Conservation (phyloP, 2,329 filamentous ascomycete species). For the Aspergillus sp. region DNA sequence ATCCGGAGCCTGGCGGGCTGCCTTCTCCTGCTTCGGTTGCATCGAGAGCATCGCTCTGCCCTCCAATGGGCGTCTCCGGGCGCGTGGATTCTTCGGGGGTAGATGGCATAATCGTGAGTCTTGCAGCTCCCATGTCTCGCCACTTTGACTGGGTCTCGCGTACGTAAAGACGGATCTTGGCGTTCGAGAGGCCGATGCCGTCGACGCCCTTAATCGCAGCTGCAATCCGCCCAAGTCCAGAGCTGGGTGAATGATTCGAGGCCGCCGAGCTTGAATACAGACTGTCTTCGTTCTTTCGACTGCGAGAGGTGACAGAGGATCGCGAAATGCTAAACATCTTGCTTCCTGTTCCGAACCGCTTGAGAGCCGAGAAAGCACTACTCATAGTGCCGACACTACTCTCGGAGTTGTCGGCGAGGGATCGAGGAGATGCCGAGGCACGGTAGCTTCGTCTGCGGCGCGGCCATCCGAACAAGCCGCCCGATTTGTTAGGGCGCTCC, state of each 20-base stretch:
- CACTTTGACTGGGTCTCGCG: constrained; percentile 76
- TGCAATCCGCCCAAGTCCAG: constrained; percentile 53
- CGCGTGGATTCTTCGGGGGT: constrained; percentile 28
- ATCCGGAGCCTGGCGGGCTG: constrained; percentile 28
- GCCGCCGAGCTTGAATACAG: constrained; percentile 59
- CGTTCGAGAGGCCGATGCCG: constrained; percentile 66
- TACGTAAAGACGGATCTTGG: constrained; percentile 83
- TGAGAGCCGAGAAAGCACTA: constrained; percentile 75
- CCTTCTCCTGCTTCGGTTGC: constrained; percentile 21
- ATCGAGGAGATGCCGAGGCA: constrained; percentile 56
- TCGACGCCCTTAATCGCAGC: constrained; percentile 53
- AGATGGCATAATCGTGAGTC: constrained; percentile 74
- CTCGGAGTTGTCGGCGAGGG: constrained; percentile 64
- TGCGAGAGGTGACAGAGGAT: constrained; percentile 67
- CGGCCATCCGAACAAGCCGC: constrained; percentile 53
- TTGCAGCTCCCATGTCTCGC: constrained; percentile 85
- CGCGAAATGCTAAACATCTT: constrained; percentile 80
- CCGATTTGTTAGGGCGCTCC: constrained; percentile 45
- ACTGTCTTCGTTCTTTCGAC: constrained; percentile 51
- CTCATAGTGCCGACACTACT: constrained; percentile 75
- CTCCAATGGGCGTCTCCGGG: constrained; percentile 50
- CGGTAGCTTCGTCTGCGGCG: constrained; percentile 55
- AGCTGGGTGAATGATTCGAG: constrained; percentile 53
- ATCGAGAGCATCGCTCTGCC: constrained; percentile 38
- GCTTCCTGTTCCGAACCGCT: constrained; percentile 69